phyloP scores from a whole-genome alignment of 1,139 yeast species.

The Arxiozyma heterogenica region DNA sequence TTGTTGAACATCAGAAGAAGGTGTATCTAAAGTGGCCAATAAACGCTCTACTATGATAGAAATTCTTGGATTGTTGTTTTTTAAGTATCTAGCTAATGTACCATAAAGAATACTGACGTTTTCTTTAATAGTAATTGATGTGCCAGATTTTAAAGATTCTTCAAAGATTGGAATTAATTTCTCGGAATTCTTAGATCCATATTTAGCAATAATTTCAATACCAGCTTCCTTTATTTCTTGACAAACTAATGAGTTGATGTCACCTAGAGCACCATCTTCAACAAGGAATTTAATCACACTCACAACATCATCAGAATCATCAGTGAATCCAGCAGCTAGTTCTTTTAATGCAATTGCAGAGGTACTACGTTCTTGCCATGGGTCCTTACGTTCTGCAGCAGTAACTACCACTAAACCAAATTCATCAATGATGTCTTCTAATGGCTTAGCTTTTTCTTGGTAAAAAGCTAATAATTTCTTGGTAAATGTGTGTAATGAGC shows the following conservation, averaged over 20 bases:
- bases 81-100: conserved; percentile 73
- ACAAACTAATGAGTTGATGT: conserved; percentile 61
- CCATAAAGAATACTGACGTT: conserved; percentile 82
- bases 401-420: conserved; percentile 69
- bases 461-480: conserved; percentile 46
- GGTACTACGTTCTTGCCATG: conserved; percentile 81
- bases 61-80: conserved; percentile 54
- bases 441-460: conserved; percentile 57
- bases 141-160: conserved; percentile 33
- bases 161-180: conserved; percentile 72
- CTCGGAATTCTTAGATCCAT: conserved; percentile 61
- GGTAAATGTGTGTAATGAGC: conserved; percentile 34
- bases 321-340: conserved; percentile 42
- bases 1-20: conserved; percentile 79
- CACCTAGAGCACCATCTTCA: conserved; percentile 59
- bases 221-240: conserved; percentile 90
- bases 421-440: conserved; percentile 65
- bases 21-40: conserved; percentile 68
- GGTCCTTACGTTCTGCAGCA: conserved; percentile 52
- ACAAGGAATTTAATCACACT: conserved; percentile 52
- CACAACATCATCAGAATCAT: conserved; percentile 35
- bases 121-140: conserved; percentile 62
- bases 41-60: conserved; percentile 58
- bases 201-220: conserved; percentile 51
- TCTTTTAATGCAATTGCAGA: conserved; percentile 59